A percentile compares a stretch with the other conserved stretches of the same genome.
These are phyloP conservation scores for Agarophyton chilense DNA, from an alignment of 23 red algal genomes.

Conservation along the genomic window DNA sequence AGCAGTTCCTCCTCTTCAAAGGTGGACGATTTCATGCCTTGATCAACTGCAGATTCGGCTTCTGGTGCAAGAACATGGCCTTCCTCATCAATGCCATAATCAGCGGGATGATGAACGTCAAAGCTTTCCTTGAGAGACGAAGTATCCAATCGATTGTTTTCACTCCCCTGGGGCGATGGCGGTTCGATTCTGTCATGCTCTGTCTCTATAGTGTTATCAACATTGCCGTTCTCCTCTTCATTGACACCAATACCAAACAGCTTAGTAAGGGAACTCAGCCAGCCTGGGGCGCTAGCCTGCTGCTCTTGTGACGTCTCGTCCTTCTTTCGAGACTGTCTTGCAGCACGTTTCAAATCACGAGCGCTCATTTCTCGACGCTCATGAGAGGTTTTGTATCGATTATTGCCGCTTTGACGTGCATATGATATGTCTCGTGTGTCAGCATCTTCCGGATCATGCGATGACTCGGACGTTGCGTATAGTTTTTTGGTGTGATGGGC, in stretches of 20 bases:
- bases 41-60: neutral
- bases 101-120: neutral
- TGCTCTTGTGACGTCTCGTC: neutral
- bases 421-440: slow-evolving; percentile 5
- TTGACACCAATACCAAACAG: slow-evolving; percentile 25
- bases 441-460: neutral
- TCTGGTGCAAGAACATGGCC: neutral
- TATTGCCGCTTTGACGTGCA: neutral
- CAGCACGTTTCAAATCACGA: neutral
- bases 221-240: neutral
- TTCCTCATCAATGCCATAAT: neutral
- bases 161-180: no score
- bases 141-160: neutral
- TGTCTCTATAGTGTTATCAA: neutral
- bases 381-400: neutral
- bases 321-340: slow-evolving; percentile 4
- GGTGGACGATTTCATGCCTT: no score
- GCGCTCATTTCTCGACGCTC: slow-evolving; percentile 7
- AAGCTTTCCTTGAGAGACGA: neutral
- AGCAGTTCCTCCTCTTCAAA: neutral
- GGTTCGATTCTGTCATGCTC: neutral
- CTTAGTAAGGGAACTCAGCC: neutral
- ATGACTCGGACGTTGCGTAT: neutral
- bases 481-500: neutral
- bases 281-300: neutral